Conservation (phyloP, 169 alveolate genomes). For the Plasmodium gallinaceum region DNA sequence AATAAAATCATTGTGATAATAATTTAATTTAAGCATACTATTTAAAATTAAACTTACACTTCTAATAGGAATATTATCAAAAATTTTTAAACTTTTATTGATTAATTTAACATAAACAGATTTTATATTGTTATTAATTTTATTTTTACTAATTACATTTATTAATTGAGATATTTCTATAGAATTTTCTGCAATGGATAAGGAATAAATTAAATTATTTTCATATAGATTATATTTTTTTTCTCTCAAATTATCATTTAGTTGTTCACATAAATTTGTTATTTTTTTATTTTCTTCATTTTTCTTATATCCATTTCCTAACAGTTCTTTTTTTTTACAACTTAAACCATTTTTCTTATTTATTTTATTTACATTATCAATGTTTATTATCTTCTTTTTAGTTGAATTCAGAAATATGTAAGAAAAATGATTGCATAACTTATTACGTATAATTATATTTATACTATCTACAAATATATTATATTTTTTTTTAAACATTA, state of each 20-base stretch:
- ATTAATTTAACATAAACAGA: constrained; percentile 23
- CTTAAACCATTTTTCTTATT: not conserved
- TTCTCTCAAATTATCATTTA: constrained; percentile 30
- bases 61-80: constrained; percentile 44
- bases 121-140: constrained; percentile 7
- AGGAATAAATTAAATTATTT: constrained; percentile 26
- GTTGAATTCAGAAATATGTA: constrained; percentile 6
- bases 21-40: constrained; percentile 54
- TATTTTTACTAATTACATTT: constrained; percentile 43
- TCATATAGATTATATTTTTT: constrained; percentile 38
- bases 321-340: not conserved
- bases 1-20: constrained; percentile 33
- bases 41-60: constrained; percentile 73
- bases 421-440: constrained; percentile 9
- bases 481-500: constrained; percentile 41
- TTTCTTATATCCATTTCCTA: not conserved
- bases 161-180: constrained; percentile 57
- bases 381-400: constrained; percentile 30
- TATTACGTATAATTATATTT: not conserved
- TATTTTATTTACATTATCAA: constrained; percentile 28
- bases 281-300: constrained; percentile 25
- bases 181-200: constrained; percentile 44
- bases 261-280: constrained; percentile 40
- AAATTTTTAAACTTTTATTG: constrained; percentile 32
- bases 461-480: constrained; percentile 15